Conservation (phyloP, 2,329 filamentous ascomycete species). For the Lecanicillium sp. region DNA sequence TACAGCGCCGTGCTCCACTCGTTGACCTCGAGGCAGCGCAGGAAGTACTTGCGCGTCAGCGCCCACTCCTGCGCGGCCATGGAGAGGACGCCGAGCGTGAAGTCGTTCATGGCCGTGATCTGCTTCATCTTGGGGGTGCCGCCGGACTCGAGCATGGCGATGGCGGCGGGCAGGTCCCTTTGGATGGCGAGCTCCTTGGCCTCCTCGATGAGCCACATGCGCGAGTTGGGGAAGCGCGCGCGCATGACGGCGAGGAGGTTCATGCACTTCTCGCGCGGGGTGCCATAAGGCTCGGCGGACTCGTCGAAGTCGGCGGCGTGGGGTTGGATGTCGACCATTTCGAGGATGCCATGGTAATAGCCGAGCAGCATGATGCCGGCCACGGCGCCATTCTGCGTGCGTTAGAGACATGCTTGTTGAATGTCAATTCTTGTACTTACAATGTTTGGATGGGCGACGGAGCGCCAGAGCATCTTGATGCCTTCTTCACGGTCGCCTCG, state of each 20-base stretch:
- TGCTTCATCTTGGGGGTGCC: slow-evolving; percentile 74
- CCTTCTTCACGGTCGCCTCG: slow-evolving; percentile 79
- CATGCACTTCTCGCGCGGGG: slow-evolving; percentile 63
- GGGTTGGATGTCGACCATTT: slow-evolving; percentile 81
- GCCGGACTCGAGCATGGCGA: slow-evolving; percentile 56
- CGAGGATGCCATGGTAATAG: slow-evolving; percentile 84
- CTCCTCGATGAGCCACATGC: slow-evolving; percentile 85
- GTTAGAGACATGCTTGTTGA: not conserved
- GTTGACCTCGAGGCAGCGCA: slow-evolving; percentile 71
- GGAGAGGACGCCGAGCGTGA: slow-evolving; percentile 72
- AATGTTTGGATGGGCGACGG: slow-evolving; percentile 77
- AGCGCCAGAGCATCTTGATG: slow-evolving; percentile 82
- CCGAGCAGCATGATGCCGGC: slow-evolving; percentile 73
- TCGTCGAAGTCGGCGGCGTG: slow-evolving; percentile 46
- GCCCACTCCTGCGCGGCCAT: slow-evolving; percentile 77
- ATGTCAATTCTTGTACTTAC: not conserved
- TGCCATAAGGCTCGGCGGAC: slow-evolving; percentile 58
- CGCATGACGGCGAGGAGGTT: slow-evolving; percentile 69
- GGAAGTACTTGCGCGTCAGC: slow-evolving; percentile 67
- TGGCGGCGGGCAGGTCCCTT: slow-evolving; percentile 58
- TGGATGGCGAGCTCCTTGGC: slow-evolving; percentile 67
- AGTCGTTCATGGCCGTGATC: slow-evolving; percentile 76
- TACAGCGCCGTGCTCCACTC: slow-evolving; percentile 89
- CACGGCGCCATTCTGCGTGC: slow-evolving; percentile 69
- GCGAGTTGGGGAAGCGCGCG: slow-evolving; percentile 68